phyloP scores from a whole-genome alignment of 2,329 filamentous ascomycete species.

The Sodiomyces alkalinus region DNA sequence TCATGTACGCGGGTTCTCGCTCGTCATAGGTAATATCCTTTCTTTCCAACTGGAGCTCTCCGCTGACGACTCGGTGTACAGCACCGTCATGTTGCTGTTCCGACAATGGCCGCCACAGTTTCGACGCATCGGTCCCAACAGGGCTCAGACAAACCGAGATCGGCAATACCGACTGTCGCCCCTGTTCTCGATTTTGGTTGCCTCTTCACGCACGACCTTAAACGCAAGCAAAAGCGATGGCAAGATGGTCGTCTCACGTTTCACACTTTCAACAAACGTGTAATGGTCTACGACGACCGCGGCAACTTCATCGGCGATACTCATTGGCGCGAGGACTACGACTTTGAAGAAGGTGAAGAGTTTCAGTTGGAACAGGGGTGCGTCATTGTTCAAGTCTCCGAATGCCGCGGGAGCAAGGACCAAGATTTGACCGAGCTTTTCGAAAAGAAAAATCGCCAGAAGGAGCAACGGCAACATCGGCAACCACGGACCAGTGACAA shows the following conservation, averaged over 20 bases:
- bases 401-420: conserved; percentile 54
- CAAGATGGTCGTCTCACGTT: conserved; percentile 81
- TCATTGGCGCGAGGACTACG: conserved; percentile 57
- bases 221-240: conserved; percentile 82
- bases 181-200: conserved; percentile 70
- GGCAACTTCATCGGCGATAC: conserved; percentile 73
- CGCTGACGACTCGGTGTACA: no score
- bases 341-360: conserved; percentile 71
- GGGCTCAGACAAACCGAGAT: not conserved
- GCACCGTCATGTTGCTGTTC: not conserved
- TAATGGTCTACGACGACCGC: conserved; percentile 79
- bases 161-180: conserved; percentile 43
- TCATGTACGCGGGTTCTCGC: not conserved
- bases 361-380: conserved; percentile 61
- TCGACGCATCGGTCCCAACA: not conserved
- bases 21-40: not conserved
- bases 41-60: not conserved
- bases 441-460: conserved; percentile 50
- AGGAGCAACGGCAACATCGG: conserved; percentile 34
- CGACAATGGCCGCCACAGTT: not conserved
- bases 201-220: conserved; percentile 74
- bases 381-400: conserved; percentile 66
- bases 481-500: no score
- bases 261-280: conserved; percentile 78
- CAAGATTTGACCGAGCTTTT: conserved; percentile 67